These are phyloP conservation scores for Fagus sylvatica DNA, from an alignment of 306 rosid species.

Conservation along the genomic window DNA sequence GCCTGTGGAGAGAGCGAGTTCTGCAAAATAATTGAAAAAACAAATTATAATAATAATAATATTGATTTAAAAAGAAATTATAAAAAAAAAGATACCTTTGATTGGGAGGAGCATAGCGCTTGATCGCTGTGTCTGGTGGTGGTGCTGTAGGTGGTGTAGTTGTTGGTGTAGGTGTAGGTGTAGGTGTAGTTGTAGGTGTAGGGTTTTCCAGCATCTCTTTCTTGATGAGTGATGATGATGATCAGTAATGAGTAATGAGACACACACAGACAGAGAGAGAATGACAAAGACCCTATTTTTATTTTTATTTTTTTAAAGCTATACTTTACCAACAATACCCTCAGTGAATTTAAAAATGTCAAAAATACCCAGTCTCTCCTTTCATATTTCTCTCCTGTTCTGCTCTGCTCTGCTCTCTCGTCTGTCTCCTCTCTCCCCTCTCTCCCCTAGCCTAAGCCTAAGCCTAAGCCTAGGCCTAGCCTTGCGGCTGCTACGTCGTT, in stretches of 20 bases:
- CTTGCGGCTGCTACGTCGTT: too few species aligned
- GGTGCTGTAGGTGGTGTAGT: slow-evolving; percentile 26
- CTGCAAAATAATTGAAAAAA: slow-evolving; percentile 26
- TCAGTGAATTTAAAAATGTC: neutral
- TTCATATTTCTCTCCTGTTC: neutral
- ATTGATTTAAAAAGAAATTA: neutral
- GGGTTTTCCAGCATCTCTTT: slow-evolving; percentile 56
- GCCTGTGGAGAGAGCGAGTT: slow-evolving; percentile 58
- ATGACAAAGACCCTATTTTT: neutral
- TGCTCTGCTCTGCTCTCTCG: neutral
- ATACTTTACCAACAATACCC: neutral
- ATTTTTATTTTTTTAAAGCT: too few species aligned
- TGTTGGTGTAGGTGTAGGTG: slow-evolving; percentile 8
- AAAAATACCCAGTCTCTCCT: neutral
- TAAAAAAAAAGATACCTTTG: slow-evolving; percentile 41
- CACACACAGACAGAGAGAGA: neutral
- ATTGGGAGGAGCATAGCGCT: slow-evolving; percentile 78
- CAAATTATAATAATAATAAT: neutral
- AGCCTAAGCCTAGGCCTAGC: neutral
- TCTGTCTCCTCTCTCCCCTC: neutral
- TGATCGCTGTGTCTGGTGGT: slow-evolving; percentile 37
- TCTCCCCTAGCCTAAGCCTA: too few species aligned
- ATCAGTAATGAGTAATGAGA: neutral
- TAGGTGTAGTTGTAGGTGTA: slow-evolving; percentile 31
- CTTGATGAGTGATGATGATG: neutral